Conservation (phyloP, 176 grass and related monocot genomes). For the Poa annua region DNA sequence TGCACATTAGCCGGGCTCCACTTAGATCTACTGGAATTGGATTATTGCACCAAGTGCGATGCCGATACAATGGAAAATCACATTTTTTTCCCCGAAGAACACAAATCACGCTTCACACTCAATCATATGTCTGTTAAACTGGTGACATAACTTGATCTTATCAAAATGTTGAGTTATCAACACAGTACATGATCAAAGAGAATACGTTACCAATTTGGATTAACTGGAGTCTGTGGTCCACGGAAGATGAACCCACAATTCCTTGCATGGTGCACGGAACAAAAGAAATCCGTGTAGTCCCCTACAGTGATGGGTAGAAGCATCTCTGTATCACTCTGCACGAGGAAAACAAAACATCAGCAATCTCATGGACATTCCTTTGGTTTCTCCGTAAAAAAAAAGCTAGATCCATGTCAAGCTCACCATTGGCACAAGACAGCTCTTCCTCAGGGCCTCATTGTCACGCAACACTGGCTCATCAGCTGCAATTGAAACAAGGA, state of each 20-base stretch:
- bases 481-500: constrained; percentile 48
- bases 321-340: constrained; percentile 83
- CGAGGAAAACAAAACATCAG: constrained; percentile 13
- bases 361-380: background rate
- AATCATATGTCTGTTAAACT: background rate
- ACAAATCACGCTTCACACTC: background rate
- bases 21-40: background rate
- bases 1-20: background rate
- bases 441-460: constrained; percentile 74
- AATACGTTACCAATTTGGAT: constrained; percentile 77
- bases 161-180: background rate
- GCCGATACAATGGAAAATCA: background rate
- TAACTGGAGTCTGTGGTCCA: constrained; percentile 76
- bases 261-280: constrained; percentile 84
- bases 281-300: constrained; percentile 97
- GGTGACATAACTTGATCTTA: background rate
- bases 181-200: background rate
- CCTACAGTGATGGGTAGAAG: constrained; percentile 79
- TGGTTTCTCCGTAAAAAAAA: background rate
- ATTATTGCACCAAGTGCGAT: background rate
- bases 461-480: constrained; percentile 79
- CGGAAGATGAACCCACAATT: constrained; percentile 95
- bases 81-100: background rate
- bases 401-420: background rate
- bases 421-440: constrained; percentile 87